Percentiles rank a stretch among this genome's conserved stretches.
These are phyloP conservation scores for Triticum dicoccoides DNA, from an alignment of 176 grass and related monocot species.

Conservation along the genomic window DNA sequence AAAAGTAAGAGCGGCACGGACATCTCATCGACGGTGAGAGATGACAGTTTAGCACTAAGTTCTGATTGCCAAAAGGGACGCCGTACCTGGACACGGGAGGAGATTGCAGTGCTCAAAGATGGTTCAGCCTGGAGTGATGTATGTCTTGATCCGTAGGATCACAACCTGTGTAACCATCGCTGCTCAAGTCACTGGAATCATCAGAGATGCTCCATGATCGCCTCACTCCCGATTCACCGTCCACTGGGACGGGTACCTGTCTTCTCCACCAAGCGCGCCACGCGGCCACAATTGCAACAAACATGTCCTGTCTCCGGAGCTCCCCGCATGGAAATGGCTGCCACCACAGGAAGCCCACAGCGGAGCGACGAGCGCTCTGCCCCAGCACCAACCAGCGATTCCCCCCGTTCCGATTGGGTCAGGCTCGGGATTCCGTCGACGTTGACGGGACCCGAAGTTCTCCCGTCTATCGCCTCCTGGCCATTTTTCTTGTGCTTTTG, in stretches of 20 bases:
- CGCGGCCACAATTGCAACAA: background rate
- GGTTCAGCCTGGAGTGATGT: background rate
- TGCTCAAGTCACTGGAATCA: background rate
- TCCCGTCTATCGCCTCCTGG: background rate
- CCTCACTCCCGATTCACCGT: no score
- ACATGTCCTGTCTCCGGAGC: background rate
- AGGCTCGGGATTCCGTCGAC: background rate
- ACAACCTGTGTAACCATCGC: background rate
- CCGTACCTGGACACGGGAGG: no score
- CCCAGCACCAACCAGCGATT: background rate
- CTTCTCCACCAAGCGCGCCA: no score
- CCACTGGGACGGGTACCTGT: no score
- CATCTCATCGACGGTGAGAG: no score
- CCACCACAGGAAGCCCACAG: no score
- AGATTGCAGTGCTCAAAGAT: background rate
- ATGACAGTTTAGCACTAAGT: no score
- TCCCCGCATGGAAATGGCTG: no score
- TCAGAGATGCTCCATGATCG: no score
- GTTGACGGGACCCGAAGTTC: no score
- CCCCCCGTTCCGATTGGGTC: background rate
- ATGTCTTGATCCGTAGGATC: background rate
- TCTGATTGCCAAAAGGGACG: background rate
- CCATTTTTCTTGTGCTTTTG: background rate
- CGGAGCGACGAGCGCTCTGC: no score
- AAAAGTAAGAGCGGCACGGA: no score